Evolutionary conservation across 2,329 filamentous ascomycete species (phyloP).

Genomic region (Tolypocladium ovalisporum): DNA sequence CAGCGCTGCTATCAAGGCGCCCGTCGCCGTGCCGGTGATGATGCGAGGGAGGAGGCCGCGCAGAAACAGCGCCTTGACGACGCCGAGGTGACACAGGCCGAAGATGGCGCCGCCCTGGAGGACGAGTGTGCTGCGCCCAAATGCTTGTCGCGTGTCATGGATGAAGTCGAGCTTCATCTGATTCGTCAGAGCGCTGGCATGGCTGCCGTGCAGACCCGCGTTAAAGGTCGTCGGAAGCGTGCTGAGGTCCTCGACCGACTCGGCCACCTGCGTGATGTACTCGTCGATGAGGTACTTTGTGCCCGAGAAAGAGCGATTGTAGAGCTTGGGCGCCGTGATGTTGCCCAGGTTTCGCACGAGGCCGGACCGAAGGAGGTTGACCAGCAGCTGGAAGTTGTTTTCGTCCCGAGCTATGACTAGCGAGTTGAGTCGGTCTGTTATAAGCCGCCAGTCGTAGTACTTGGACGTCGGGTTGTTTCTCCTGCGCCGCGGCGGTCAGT

Average conservation of each 20-base stretch:
- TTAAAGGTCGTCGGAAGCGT: constrained; percentile 46
- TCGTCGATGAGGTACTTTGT: constrained; percentile 88
- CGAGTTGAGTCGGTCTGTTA: constrained; percentile 63
- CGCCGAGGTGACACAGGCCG: constrained; percentile 79
- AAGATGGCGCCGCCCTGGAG: constrained; percentile 88
- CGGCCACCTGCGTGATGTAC: constrained; percentile 76
- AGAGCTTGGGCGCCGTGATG: constrained; percentile 71
- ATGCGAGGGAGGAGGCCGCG: constrained; percentile 76
- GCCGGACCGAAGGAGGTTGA: constrained; percentile 71
- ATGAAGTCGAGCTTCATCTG: constrained; percentile 78
- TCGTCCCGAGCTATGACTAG: constrained; percentile 59
- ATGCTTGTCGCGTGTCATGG: constrained; percentile 78
- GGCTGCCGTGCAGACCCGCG: constrained; percentile 19
- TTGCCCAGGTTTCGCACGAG: constrained; percentile 82
- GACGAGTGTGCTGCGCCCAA: constrained; percentile 76
- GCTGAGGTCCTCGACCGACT: constrained; percentile 68
- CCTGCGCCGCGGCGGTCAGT: constrained; percentile 33
- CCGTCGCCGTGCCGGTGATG: constrained; percentile 83
- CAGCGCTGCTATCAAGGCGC: constrained; percentile 78
- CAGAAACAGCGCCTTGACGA: constrained; percentile 77
- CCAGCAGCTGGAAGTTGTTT: constrained; percentile 61
- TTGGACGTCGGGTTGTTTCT: constrained; percentile 70
- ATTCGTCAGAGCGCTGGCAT: constrained; percentile 41
- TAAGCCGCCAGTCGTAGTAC: constrained; percentile 79
- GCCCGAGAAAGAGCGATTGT: constrained; percentile 75